Base-by-base conservation (phyloP, 768 basidiomycete species). In the Suillus cothurnatus region DNA sequence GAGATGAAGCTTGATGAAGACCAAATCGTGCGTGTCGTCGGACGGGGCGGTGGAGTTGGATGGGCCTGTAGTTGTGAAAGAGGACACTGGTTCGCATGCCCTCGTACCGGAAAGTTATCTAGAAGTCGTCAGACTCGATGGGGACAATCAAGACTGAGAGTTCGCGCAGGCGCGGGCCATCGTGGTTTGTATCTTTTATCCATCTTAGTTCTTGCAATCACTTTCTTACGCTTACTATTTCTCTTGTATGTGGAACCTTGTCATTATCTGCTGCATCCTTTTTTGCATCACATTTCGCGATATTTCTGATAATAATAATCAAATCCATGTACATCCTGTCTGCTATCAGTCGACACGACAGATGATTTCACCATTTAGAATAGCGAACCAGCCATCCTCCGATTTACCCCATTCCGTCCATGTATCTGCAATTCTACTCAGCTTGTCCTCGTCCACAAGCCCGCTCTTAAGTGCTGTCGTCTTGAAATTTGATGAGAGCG, bases 1-100 rank as follows among this genome's bases (percentile, higher is more conserved):
- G 94, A 95, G 85, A 93, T 94, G 91, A 81, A 80, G 52, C 77
- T 95, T 62, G 85, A 82, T 68, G 91, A 93, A 75, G 93, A 89
- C 55, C 91, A 94, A 77, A 68, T 91, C 56, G 88, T 95, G 17
- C 80, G 81, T 2, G 91, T 93, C 32, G 75, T 93, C 4, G 91
- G 91, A 12, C 71, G 91, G 57, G 91, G 92, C 5, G 91, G 92
- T 0, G 91, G 91, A 0, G 88, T 89, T 3, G 92, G 92, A 0
- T 93, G 92, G 92, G 92, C 90, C 0, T n/a, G 87, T 93, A 11
- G 92, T 87, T 2, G 81, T 86, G 65, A 83, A 79, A 62, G 77
- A 75, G 41, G 81, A 76, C 56, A 75, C 71, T n/a, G 75, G 75
- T 17, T 71, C 76, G 6, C 90, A 92, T 76, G 91, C 90, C 8